These are phyloP conservation scores for Shiraia sp. DNA, from an alignment of 2,329 filamentous ascomycete genomes.

Conservation along the genomic window DNA sequence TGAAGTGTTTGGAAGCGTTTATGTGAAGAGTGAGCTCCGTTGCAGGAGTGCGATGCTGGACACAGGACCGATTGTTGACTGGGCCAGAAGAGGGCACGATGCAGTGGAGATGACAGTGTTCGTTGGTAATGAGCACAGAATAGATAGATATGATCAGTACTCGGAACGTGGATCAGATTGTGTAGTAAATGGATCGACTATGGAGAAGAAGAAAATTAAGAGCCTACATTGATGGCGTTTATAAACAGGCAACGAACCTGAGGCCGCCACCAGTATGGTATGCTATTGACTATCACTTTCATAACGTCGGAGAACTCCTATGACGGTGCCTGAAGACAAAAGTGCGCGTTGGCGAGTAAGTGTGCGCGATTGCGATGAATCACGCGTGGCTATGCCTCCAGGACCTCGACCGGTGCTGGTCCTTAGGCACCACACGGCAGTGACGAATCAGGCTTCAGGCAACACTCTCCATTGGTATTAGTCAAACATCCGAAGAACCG, in stretches of 20 bases:
- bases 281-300: conserved; percentile 21
- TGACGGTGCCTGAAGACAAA: conserved; percentile 37
- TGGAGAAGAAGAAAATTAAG: conserved; percentile 18
- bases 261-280: conserved; percentile 29
- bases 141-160: conserved; percentile 16
- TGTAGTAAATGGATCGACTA: conserved; percentile 4
- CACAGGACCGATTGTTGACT: conserved; percentile 21
- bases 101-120: conserved; percentile 9
- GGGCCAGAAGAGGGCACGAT: conserved; percentile 12
- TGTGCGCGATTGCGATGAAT: conserved; percentile 33
- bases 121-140: conserved; percentile 18
- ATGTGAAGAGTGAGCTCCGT: conserved; percentile 1
- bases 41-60: conserved; percentile 1
- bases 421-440: conserved; percentile 28
- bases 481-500: conserved; percentile 6
- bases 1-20: conserved; percentile 19
- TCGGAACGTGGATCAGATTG: no score
- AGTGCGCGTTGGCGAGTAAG: conserved; percentile 22
- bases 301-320: conserved; percentile 30
- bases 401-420: conserved; percentile 15
- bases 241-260: conserved; percentile 38
- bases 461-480: conserved; percentile 11
- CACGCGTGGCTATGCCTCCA: conserved; percentile 41
- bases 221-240: conserved; percentile 18
- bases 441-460: conserved; percentile 25